phyloP scores from a whole-genome alignment of 140 eudicot genomes.

The Senecio squalidus region DNA sequence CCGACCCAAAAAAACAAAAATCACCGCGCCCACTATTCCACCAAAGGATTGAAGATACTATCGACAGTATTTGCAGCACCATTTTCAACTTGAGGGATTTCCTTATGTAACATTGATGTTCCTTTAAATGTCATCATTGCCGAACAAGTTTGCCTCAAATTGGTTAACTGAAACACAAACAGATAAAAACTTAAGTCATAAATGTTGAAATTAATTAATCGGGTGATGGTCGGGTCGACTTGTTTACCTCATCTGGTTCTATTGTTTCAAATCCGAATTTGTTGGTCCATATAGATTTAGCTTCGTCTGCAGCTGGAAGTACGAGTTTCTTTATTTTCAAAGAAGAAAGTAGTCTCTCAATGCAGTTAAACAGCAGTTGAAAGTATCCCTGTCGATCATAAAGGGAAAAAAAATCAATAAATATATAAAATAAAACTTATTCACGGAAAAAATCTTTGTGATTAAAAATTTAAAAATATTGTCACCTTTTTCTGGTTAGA shows the following conservation, averaged over 20 bases:
- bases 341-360: constrained; percentile 69
- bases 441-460: too few relatives aligned
- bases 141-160: constrained; percentile 49
- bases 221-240: too few relatives aligned
- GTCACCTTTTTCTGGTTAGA: constrained; percentile 82
- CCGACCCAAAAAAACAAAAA: not conserved
- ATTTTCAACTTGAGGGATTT: constrained; percentile 40
- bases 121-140: constrained; percentile 72
- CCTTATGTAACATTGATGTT: constrained; percentile 70
- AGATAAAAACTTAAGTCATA: not conserved
- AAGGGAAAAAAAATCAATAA: not conserved
- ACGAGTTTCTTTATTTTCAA: constrained; percentile 62
- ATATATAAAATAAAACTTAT: not conserved
- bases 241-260: constrained; percentile 57
- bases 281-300: constrained; percentile 78
- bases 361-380: constrained; percentile 68
- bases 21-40: constrained; percentile 12
- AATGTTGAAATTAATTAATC: not conserved
- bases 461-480: not conserved
- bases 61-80: constrained; percentile 19
- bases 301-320: constrained; percentile 94
- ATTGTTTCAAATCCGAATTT: constrained; percentile 67
- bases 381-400: constrained; percentile 70
- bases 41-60: constrained; percentile 1
- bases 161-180: constrained; percentile 44